Evolutionary conservation across 805 yeast species (phyloP).

Genomic region (Metschnikowia cerradonensis): DNA sequence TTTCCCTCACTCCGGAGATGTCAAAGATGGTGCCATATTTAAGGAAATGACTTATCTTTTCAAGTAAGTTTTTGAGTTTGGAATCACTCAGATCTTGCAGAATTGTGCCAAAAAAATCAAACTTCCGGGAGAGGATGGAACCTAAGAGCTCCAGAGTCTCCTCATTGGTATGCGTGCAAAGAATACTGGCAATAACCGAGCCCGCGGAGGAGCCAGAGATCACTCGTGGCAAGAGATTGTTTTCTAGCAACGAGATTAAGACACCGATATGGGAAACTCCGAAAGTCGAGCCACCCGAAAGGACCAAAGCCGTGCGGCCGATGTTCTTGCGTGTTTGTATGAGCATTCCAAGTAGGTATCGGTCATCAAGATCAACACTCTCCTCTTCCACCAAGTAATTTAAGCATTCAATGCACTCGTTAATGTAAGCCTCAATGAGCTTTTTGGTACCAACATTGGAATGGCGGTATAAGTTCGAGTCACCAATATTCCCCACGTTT

Average conservation of each 20-base stretch:
- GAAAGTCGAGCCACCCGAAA: slow-evolving; percentile 94
- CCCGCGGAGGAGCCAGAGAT: slow-evolving; percentile 96
- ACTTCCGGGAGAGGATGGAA: slow-evolving; percentile 56
- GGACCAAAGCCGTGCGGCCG: slow-evolving; percentile 91
- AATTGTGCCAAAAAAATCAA: slow-evolving; percentile 44
- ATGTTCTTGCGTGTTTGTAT: slow-evolving; percentile 86
- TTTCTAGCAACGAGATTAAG: slow-evolving; percentile 69
- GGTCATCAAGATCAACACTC: slow-evolving; percentile 53
- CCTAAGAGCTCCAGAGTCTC: slow-evolving; percentile 59
- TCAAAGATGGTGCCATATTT: slow-evolving; percentile 91
- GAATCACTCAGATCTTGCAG: slow-evolving; percentile 35
- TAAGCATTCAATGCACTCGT: slow-evolving; percentile 61
- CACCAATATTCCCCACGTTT: slow-evolving; percentile 83
- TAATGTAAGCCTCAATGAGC: slow-evolving; percentile 76
- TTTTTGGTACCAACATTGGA: slow-evolving; percentile 82
- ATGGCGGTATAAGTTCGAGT: slow-evolving; percentile 69
- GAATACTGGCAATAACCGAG: slow-evolving; percentile 84
- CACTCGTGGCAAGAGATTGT: slow-evolving; percentile 74
- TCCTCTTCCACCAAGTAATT: slow-evolving; percentile 36
- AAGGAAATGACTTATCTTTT: slow-evolving; percentile 49
- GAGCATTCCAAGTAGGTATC: slow-evolving; percentile 69
- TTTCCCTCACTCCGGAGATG: slow-evolving; percentile 60
- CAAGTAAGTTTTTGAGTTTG: slow-evolving; percentile 45
- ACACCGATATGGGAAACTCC: slow-evolving; percentile 94
- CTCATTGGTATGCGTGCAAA: slow-evolving; percentile 74